Evolutionary conservation across 2,329 filamentous ascomycete genomes (phyloP).

Genomic region (Waltergamsia citrina): DNA sequence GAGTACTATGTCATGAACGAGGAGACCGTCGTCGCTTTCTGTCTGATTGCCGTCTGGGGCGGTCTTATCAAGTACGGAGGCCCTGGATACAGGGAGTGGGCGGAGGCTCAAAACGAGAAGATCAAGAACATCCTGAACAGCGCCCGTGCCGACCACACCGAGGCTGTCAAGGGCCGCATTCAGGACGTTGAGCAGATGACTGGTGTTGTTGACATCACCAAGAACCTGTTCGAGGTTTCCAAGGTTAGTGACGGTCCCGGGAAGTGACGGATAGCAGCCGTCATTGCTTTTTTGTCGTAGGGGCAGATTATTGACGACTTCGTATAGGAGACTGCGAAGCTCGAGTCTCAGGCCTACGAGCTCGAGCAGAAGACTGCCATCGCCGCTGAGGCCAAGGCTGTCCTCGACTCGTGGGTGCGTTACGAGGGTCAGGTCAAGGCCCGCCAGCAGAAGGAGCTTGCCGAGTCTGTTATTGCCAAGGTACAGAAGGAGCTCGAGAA

Average conservation of each 20-base stretch:
- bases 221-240: constrained; percentile 93
- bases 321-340: constrained; percentile 81
- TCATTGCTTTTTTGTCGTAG: not conserved
- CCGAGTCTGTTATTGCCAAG: constrained; percentile 88
- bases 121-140: constrained; percentile 93
- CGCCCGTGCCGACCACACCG: constrained; percentile 88
- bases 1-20: constrained; percentile 99
- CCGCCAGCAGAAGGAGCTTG: constrained; percentile 94
- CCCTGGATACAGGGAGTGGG: constrained; percentile 88
- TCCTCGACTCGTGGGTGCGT: constrained; percentile 96
- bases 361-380: constrained; percentile 93
- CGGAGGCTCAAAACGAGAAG: constrained; percentile 78
- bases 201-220: constrained; percentile 92
- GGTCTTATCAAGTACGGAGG: constrained; percentile 90
- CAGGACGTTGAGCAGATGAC: constrained; percentile 90
- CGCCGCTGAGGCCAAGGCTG: constrained; percentile 84
- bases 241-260: constrained; percentile 56
- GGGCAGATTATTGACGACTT: constrained; percentile 8
- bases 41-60: constrained; percentile 85
- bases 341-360: constrained; percentile 94
- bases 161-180: constrained; percentile 91
- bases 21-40: constrained; percentile 91
- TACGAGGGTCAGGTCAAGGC: constrained; percentile 99
- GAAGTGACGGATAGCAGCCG: not conserved
- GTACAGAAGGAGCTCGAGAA: constrained; percentile 98